Evolutionary conservation across 179 eudicot genomes (phyloP).

Genomic region (Beta corolliflora): DNA sequence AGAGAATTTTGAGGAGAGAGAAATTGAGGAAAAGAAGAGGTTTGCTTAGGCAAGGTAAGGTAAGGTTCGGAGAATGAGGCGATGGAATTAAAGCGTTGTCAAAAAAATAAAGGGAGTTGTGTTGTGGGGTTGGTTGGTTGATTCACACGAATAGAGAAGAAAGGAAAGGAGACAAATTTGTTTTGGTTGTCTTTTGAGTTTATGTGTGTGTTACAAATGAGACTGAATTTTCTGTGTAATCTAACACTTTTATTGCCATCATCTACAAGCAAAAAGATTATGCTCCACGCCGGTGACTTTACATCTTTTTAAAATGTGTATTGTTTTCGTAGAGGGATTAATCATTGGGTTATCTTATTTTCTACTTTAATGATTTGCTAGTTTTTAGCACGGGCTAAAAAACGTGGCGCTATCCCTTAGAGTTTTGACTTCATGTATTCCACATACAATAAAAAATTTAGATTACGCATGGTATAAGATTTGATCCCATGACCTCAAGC

Average conservation of each 20-base stretch:
- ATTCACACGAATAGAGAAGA: conserved; percentile 5
- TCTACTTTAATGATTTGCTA: too few species aligned
- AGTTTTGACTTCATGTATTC: too few species aligned
- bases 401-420: too few species aligned
- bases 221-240: not conserved
- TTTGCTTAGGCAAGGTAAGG: conserved; percentile 9
- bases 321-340: too few species aligned
- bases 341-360: too few species aligned
- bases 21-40: not conserved
- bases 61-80: conserved; percentile 28
- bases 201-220: not conserved
- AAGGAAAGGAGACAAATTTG: not conserved
- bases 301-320: not conserved
- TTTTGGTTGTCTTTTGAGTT: not conserved
- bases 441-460: too few species aligned
- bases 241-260: not conserved
- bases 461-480: too few species aligned
- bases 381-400: too few species aligned
- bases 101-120: not conserved
- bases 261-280: conserved; percentile 19
- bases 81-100: conserved; percentile 24
- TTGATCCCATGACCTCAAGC: too few species aligned
- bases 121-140: conserved; percentile 22
- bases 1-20: too few species aligned
- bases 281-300: not conserved